Evolutionary conservation across 805 yeast species (phyloP), one percentile per base, ranked within the genome.

Genomic region (Grigorovia jiainica): DNA sequence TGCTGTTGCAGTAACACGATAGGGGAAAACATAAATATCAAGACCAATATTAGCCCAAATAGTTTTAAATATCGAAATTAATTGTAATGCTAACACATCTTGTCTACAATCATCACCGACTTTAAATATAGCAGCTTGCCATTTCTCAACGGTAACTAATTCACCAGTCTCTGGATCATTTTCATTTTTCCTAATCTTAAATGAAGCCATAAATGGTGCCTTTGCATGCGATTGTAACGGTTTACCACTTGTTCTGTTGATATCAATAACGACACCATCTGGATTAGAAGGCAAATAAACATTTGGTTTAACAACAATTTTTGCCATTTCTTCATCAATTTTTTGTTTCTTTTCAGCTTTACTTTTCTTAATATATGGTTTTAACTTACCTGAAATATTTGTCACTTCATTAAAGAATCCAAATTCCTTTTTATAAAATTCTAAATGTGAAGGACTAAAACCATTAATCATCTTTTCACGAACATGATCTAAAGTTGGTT

Each of bases 41-140:
- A 92, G 69, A 1, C 97, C 97, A 10, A 84, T 78, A 48, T 77
- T 74, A 47, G 78, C 76, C 94, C 96, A 92, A 40, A 92, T 85
- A 35, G 90, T 79, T 53, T 95, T 75, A 71, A 94, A 92, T 30
- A 92, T 79, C 3, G 96, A 82, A 44, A 94, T 82, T 56, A 92
- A 69, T 59, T 92, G 99, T 44, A 92, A 68, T 0, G 96, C 97
- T 50, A 92, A 72, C 39, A 92, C 90, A 65, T 92, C 99, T 63
- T 92, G 99, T 52, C 99, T 76, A 68, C 97, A 90, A 64, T 92
- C 99, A 66, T 92, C 99, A 46, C 99, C 99, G 42, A 92, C 98
- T 63, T 92, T 92, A 75, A 92, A 92, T 60, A 92, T 94, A 11
- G 98, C 98, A 57, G 94, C 79, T 57, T 87, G 87, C 94, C 95